Conservation (phyloP, 768 basidiomycete genomes). For the Amanita subjunquillea region DNA sequence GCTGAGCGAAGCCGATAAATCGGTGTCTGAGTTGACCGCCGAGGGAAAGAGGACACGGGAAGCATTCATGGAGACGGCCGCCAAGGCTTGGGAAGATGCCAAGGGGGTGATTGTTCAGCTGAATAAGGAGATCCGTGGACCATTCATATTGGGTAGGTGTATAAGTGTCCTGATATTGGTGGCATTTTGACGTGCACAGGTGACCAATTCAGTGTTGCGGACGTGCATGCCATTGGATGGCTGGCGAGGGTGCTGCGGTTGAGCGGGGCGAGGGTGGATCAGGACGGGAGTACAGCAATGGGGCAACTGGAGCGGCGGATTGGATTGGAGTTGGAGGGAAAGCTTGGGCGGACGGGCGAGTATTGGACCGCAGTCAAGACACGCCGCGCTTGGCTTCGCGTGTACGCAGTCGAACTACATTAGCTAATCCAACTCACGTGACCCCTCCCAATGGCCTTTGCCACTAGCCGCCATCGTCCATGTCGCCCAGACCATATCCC, state of each 20-base stretch:
- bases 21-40: conserved; percentile 25
- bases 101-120: conserved; percentile 35
- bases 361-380: conserved; percentile 67
- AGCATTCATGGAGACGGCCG: conserved; percentile 41
- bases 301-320: conserved; percentile 42
- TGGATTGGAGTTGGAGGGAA: conserved; percentile 30
- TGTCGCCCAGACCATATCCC: neutral
- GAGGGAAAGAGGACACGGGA: conserved; percentile 28
- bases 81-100: conserved; percentile 41
- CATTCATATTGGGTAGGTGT: conserved; percentile 48
- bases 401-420: conserved; percentile 41
- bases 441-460: neutral
- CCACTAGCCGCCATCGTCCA: neutral
- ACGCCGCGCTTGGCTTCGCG: conserved; percentile 62
- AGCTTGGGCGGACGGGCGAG: conserved; percentile 23
- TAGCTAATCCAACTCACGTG: conserved; percentile 12
- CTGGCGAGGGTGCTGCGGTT: conserved; percentile 48
- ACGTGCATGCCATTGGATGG: conserved; percentile 77
- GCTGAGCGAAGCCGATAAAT: conserved; percentile 32
- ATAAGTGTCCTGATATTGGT: neutral
- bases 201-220: conserved; percentile 75
- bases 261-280: conserved; percentile 38
- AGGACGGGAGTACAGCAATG: conserved; percentile 42
- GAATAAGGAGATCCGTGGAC: conserved; percentile 51
- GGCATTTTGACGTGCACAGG: conserved; percentile 29